A percentile compares a stretch with the other conserved stretches of the same genome.
Conservation (phyloP, 352 stramenopile species). For the Thalassiosira livingstoniorum region DNA sequence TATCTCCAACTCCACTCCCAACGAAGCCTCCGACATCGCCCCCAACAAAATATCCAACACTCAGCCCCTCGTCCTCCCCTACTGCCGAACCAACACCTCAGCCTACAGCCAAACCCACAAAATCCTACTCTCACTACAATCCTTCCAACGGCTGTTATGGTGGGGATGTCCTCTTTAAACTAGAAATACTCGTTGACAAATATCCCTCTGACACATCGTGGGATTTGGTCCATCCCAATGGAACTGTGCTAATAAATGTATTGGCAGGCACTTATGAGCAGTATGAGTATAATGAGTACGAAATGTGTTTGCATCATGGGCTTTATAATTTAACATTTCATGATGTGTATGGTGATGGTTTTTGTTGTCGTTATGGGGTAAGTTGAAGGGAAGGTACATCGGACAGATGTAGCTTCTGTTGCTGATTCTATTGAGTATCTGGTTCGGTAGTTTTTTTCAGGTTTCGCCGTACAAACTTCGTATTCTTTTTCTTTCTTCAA, state of each 20-base stretch:
- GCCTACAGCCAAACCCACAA: conserved; percentile 51
- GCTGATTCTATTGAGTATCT: too few species aligned
- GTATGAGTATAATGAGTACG: conserved; percentile 32
- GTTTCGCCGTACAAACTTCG: too few species aligned
- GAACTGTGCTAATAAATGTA: conserved; percentile 20
- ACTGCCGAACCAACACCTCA: conserved; percentile 25
- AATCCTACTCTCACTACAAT: conserved; percentile 28
- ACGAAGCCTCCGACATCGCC: conserved; percentile 5
- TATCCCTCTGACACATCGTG: conserved; percentile 48
- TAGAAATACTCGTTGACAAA: conserved; percentile 49
- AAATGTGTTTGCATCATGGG: conserved; percentile 51
- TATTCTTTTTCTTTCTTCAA: too few species aligned
- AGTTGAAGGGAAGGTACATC: too few species aligned
- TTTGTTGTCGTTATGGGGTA: conserved; percentile 62
- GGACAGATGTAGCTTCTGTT: too few species aligned
- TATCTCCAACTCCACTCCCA: conserved; percentile 3
- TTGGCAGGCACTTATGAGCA: conserved; percentile 8
- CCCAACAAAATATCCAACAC: background rate
- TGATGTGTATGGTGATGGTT: conserved; percentile 56
- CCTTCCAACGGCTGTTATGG: conserved; percentile 49
- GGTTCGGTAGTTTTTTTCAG: too few species aligned
- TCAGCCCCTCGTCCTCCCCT: conserved; percentile 3
- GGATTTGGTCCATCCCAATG: conserved; percentile 33
- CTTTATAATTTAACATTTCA: conserved; percentile 48
- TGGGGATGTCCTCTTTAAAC: conserved; percentile 41